Evolutionary conservation across 805 yeast species (phyloP).

Genomic region (Metschnikowia bowlesiae): DNA sequence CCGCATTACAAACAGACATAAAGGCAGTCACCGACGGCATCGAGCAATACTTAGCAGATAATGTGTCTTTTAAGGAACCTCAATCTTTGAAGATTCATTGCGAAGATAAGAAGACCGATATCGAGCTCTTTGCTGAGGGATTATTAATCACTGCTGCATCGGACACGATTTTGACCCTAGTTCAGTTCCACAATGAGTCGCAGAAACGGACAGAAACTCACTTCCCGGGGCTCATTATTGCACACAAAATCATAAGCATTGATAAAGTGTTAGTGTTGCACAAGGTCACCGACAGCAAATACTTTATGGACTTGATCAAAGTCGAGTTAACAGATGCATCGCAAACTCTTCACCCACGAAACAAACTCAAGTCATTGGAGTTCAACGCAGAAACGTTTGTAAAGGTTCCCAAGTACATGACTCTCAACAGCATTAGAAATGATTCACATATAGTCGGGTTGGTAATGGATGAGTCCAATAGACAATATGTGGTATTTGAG

Average conservation of each 20-base stretch:
- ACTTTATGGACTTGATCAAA: conserved; percentile 3
- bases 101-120: conserved; percentile 1
- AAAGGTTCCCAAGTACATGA: conserved; percentile 27
- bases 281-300: not conserved
- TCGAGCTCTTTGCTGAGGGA: not conserved
- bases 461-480: conserved; percentile 36
- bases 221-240: conserved; percentile 4
- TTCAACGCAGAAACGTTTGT: conserved; percentile 6
- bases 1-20: conserved; percentile 3
- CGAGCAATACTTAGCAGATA: conserved; percentile 23
- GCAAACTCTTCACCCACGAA: not conserved
- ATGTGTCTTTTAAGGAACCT: conserved; percentile 14
- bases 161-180: conserved; percentile 2
- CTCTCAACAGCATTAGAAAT: conserved; percentile 23
- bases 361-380: conserved; percentile 13
- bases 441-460: conserved; percentile 28
- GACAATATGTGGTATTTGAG: conserved; percentile 38
- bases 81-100: conserved; percentile 8
- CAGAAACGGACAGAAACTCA: not conserved
- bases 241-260: conserved; percentile 8
- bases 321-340: not conserved
- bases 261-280: conserved; percentile 8
- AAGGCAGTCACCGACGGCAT: conserved; percentile 22
- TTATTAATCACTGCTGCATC: conserved; percentile 6
- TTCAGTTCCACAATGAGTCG: not conserved